These are phyloP conservation scores for Pythium periplocum DNA, from an alignment of 352 stramenopile species.

Conservation along the genomic window DNA sequence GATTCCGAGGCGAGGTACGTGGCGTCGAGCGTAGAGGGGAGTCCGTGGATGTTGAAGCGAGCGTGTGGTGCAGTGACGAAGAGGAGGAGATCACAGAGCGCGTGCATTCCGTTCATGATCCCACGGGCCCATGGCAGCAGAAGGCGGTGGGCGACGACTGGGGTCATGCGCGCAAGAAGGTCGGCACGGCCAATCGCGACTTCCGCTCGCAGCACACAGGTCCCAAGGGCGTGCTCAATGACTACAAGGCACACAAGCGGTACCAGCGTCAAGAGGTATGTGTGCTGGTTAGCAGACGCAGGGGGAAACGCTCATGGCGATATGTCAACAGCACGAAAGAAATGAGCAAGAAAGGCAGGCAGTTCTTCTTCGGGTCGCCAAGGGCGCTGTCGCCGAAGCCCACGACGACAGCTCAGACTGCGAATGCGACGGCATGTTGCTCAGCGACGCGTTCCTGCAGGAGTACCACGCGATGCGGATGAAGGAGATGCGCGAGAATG, in stretches of 20 bases:
- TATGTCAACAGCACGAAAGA: conserved; percentile 25
- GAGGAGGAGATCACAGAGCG: conserved; percentile 53
- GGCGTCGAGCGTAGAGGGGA: neutral
- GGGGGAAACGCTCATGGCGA: no score
- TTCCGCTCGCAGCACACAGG: conserved; percentile 68
- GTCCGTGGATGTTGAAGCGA: neutral
- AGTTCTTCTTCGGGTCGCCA: conserved; percentile 58
- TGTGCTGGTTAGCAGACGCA: no score
- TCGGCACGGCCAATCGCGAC: conserved; percentile 28
- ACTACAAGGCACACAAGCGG: conserved; percentile 79
- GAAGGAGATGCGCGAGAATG: conserved; percentile 46
- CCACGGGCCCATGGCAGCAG: conserved; percentile 65
- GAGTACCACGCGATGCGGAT: conserved; percentile 63
- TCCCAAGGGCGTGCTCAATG: conserved; percentile 76
- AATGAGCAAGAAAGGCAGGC: conserved; percentile 46
- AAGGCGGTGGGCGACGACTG: conserved; percentile 38
- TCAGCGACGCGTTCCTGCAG: conserved; percentile 51
- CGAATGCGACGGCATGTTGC: conserved; percentile 27
- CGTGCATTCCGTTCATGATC: conserved; percentile 63
- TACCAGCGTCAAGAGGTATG: conserved; percentile 47
- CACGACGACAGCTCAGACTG: neutral
- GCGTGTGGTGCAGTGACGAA: conserved; percentile 24
- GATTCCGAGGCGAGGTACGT: conserved; percentile 70
- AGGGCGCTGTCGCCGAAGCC: conserved; percentile 25
- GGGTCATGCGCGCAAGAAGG: conserved; percentile 31